phyloP scores from a whole-genome alignment of 208 protist species.

The Naegleria fowleri region DNA sequence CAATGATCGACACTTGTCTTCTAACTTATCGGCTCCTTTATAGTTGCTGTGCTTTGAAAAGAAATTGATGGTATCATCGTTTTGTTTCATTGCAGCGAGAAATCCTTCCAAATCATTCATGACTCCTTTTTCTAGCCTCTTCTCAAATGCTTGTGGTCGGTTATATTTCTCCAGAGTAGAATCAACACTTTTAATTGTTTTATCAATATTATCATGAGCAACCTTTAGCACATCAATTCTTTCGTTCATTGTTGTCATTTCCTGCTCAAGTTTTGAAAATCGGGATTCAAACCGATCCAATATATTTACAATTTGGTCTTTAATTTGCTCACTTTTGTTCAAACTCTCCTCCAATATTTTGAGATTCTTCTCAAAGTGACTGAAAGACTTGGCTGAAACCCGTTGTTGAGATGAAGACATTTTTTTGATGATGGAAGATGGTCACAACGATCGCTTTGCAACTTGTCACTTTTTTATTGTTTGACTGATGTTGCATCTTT shows the following conservation, averaged over 20 bases:
- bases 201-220: slow-evolving; percentile 17
- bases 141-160: background rate
- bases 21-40: background rate
- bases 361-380: slow-evolving; percentile 20
- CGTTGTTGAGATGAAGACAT: background rate
- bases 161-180: slow-evolving; percentile 2
- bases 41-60: background rate
- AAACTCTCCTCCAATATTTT: background rate
- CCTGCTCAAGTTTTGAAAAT: slow-evolving; percentile 17
- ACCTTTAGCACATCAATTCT: slow-evolving; percentile 14
- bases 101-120: background rate
- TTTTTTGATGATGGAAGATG: too few species aligned
- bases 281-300: background rate
- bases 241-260: slow-evolving; percentile 1
- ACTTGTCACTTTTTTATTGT: too few species aligned
- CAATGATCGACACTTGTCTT: background rate
- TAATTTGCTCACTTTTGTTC: background rate
- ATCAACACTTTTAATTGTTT: slow-evolving; percentile 6
- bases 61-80: slow-evolving; percentile 8
- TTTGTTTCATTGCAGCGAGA: background rate
- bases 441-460: too few species aligned
- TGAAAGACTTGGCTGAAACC: background rate
- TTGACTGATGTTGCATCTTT: too few species aligned
- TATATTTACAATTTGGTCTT: slow-evolving; percentile 5
- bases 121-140: background rate